Evolutionary conservation across 2,329 filamentous ascomycete genomes (phyloP), one percentile per base, ranked within the genome.

Genomic region (Cadophora luteo-olivacea): DNA sequence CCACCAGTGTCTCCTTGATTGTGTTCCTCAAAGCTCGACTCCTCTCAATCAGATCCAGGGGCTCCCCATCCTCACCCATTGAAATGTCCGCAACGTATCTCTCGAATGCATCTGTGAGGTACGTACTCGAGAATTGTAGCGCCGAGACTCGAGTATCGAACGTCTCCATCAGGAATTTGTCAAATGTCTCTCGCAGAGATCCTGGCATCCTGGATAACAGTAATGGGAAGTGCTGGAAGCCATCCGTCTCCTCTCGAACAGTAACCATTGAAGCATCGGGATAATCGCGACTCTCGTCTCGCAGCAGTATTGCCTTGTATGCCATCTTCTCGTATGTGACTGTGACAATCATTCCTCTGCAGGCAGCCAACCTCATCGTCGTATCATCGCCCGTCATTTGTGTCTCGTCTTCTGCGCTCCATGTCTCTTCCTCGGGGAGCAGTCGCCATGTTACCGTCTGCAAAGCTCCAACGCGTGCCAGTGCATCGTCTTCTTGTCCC

Each of bases 161-260:
- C 33, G 77, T 78, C 1, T 78, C 80, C 9, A 77, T 68, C 25
- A 84, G 74, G 72, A 82, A 84, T 45, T 81, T 77, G 12, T 81
- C 72, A 62, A 84, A 81, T 11, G 79, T 77, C 11, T 82, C 78
- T 25, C 82, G 79, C 4, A 84, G 69, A 0, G 80, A 74, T 1
- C 75, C 78, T 0, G 83, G 82, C 82, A 84, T 84, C 68, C 81
- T 82, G 11, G 80, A 76, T 38, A 84, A 74, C 22, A 84, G 72
- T 11, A 84, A 74, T 0, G 83, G 82, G 24, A 84, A 79, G 4
- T 78, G 74, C 9, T 82, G 79, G 73, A 83, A 84, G 16, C 72
- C 75, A 61, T 69, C 54, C 51, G 60, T 64, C 32, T 68, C 69
- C 41, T 58, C 57, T 25, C 54, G 63, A 24, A 52, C 52, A 4